These are phyloP conservation scores for Arthrobotrys sphaeroides DNA, from an alignment of 2,329 filamentous ascomycete genomes.

Conservation along the genomic window DNA sequence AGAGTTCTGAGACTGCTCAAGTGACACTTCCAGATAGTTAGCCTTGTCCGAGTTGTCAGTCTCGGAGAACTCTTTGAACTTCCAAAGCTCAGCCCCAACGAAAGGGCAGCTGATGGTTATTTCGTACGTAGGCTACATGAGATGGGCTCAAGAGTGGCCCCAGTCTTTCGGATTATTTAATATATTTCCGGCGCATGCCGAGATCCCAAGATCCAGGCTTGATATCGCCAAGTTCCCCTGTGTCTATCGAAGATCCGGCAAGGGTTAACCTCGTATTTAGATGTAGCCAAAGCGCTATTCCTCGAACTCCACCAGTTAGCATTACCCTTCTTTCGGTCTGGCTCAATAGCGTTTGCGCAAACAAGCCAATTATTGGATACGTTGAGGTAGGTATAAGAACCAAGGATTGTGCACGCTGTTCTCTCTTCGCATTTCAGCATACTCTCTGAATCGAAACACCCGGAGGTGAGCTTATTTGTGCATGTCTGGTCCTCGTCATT, in stretches of 20 bases:
- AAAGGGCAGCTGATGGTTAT: not conserved
- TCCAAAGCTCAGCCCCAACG: not conserved
- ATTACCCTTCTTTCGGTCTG: too few species aligned
- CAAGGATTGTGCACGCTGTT: too few species aligned
- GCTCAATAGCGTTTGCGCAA: too few species aligned
- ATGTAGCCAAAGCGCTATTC: not conserved
- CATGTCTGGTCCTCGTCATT: too few species aligned
- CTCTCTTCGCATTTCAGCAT: too few species aligned
- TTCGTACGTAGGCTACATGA: not conserved
- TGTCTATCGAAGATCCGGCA: not conserved
- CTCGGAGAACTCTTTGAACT: not conserved
- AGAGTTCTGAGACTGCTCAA: not conserved
- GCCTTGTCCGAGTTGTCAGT: too few species aligned
- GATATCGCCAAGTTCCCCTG: constrained; percentile 20
- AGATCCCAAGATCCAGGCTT: constrained; percentile 21
- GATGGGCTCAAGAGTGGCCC: not conserved
- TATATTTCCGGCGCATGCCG: constrained; percentile 27
- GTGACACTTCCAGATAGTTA: too few species aligned
- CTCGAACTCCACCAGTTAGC: not conserved
- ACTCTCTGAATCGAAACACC: too few species aligned
- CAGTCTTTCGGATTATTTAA: constrained; percentile 14
- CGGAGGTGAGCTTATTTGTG: too few species aligned
- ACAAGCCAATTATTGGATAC: too few species aligned
- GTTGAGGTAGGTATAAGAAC: too few species aligned
- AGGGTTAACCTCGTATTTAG: not conserved